These are phyloP conservation scores for Hypseocharis bilobata DNA, from an alignment of 441 rosid species.

Conservation along the genomic window DNA sequence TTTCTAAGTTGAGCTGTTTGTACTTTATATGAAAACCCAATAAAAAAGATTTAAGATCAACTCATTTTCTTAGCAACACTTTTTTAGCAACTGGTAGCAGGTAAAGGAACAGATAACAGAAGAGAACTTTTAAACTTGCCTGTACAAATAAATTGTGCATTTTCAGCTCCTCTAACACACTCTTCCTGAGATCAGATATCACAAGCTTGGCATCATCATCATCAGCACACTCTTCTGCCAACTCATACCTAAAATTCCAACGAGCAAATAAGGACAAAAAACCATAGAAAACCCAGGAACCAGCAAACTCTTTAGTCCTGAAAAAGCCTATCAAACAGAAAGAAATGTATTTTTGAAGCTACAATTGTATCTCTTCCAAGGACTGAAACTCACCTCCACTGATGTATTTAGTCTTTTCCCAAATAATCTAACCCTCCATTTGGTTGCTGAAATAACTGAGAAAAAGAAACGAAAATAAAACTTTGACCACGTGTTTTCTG, in stretches of 20 bases:
- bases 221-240: slow-evolving; percentile 70
- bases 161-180: slow-evolving; percentile 50
- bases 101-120: background rate
- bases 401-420: slow-evolving; percentile 4
- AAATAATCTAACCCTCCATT: slow-evolving; percentile 15
- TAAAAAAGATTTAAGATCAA: no score
- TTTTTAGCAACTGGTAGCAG: background rate
- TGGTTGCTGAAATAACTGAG: slow-evolving; percentile 20
- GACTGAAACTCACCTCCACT: slow-evolving; percentile 15
- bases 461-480: slow-evolving; percentile 15
- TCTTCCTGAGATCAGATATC: slow-evolving; percentile 45
- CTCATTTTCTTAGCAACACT: background rate
- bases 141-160: slow-evolving; percentile 46
- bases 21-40: no score
- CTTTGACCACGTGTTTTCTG: background rate
- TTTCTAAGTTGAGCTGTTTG: no score
- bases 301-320: background rate
- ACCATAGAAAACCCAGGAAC: background rate
- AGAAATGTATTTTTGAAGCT: slow-evolving; percentile 1
- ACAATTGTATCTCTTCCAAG: slow-evolving; percentile 4
- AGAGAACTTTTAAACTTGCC: slow-evolving; percentile 29
- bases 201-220: slow-evolving; percentile 63
- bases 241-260: slow-evolving; percentile 41
- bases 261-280: slow-evolving; percentile 5
- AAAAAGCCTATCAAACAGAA: background rate